These are phyloP conservation scores for Cyanodermella asteris DNA, from an alignment of 2,329 filamentous ascomycete species.

Conservation along the genomic window DNA sequence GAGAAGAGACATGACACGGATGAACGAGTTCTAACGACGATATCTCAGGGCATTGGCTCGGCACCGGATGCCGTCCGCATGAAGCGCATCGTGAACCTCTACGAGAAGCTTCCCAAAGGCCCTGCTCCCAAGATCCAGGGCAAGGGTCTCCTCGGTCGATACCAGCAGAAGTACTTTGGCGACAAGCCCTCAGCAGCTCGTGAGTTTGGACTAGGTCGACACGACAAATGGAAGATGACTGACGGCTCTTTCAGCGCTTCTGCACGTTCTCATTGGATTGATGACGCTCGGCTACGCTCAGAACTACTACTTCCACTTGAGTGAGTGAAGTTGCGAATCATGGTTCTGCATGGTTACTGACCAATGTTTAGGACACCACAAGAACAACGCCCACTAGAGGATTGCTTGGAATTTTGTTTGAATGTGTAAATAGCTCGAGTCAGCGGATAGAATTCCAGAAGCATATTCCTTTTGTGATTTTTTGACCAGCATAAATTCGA, in stretches of 20 bases:
- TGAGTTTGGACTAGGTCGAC: constrained; percentile 32
- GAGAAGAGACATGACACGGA: too few relatives aligned
- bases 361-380: constrained; percentile 66
- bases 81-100: constrained; percentile 95
- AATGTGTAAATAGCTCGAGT: too few relatives aligned
- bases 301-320: constrained; percentile 99
- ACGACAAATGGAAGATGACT: constrained; percentile 4
- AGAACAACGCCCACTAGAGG: constrained; percentile 98
- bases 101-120: constrained; percentile 92
- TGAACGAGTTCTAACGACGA: too few relatives aligned
- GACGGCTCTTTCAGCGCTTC: constrained; percentile 41
- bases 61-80: constrained; percentile 92
- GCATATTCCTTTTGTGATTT: too few relatives aligned
- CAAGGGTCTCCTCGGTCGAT: constrained; percentile 65
- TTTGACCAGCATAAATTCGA: too few relatives aligned
- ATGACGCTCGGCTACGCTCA: constrained; percentile 76
- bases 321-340: constrained; percentile 35
- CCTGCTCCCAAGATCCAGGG: constrained; percentile 63
- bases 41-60: constrained; percentile 70
- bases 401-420: too few relatives aligned
- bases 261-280: constrained; percentile 58
- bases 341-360: constrained; percentile 7
- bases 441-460: too few relatives aligned
- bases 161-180: constrained; percentile 76
- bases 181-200: constrained; percentile 76